Conservation (phyloP, 306 rosid species). For the Echinosophora koreensis region DNA sequence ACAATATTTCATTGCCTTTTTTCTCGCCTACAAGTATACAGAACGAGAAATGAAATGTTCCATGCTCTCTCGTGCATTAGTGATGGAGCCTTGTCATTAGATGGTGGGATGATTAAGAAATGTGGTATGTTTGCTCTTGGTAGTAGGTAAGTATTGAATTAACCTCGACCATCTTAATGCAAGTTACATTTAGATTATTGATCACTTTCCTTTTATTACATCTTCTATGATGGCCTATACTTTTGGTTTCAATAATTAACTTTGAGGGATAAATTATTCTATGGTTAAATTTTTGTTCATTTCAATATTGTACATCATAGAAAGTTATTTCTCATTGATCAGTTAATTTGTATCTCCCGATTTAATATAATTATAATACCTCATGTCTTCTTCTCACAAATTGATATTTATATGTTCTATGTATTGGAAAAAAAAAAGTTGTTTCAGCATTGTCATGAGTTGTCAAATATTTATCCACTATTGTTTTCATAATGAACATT, state of each 20-base stretch:
- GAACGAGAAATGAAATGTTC: conserved; percentile 76
- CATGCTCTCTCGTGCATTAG: conserved; percentile 75
- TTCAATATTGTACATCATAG: neutral
- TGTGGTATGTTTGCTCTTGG: conserved; percentile 74
- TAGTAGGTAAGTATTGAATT: conserved; percentile 61
- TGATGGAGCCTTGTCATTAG: conserved; percentile 89
- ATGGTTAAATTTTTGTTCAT: conserved; percentile 12
- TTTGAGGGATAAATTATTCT: conserved; percentile 6
- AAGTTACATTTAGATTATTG: conserved; percentile 14
- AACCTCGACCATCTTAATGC: conserved; percentile 9
- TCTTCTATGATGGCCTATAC: neutral
- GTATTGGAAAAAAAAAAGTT: neutral
- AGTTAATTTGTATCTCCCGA: conserved; percentile 1
- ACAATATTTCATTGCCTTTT: conserved; percentile 76
- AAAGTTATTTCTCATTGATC: neutral
- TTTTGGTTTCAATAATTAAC: neutral
- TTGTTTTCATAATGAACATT: neutral
- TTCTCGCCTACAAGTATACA: conserved; percentile 76
- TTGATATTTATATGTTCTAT: neutral
- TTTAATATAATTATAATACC: neutral
- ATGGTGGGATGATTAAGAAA: conserved; percentile 85
- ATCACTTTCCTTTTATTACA: neutral
- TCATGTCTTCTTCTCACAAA: neutral
- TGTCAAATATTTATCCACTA: neutral
- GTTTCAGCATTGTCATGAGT: neutral